Base-by-base conservation (phyloP, 164 flowering plant genomes). In the Saururus chinensis region DNA sequence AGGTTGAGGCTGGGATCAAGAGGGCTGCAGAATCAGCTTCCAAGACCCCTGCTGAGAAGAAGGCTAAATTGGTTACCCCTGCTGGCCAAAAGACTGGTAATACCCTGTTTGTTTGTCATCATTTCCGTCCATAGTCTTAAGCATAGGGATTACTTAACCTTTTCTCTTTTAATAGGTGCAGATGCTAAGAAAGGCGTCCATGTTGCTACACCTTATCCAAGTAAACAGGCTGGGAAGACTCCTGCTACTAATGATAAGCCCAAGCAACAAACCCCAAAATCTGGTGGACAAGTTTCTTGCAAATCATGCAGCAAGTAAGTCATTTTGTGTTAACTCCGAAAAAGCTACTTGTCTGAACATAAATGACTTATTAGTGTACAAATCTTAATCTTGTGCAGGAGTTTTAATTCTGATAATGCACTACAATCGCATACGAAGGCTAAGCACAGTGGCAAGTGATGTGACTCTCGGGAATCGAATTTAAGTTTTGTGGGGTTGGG, bases 151-250 rank as follows among this genome's bases (percentile, higher is more conserved):
- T 2, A 6, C 37, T 30, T 2, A 30, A 2, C 37, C 37, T 45
- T 41, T 41, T 3, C 49, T 17, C 17, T 8, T 45, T 45, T 12
- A 12, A 45, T 45, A 45, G 49, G 49, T 12, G 5, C 4, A 12
- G 49, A 45, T 45, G 49, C 4, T 10, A 45, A 45, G 49, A 45
- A 45, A 45, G 49, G 49, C 17, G 20, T 37, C 14, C 49, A 45
- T 66, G 68, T 56, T 0, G 89, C 82, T 12, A 88, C 96, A 52
- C 96, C 92, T 13, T 56, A 82, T 68, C 92, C 96, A 16, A 53
- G 82, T 14, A 88, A 86, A 71, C 80, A 82, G 59, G 76, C 66
- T 59, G 87, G 71, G 8, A 86, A 83, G 65, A 67, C 75, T 12
- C 67, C 71, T 48, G 80, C 78, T 9, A 71, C 67, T 61, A 63